These are phyloP conservation scores for Lichtheimia hyalospora DNA, from an alignment of 371 early-diverging fungal species.

Conservation along the genomic window DNA sequence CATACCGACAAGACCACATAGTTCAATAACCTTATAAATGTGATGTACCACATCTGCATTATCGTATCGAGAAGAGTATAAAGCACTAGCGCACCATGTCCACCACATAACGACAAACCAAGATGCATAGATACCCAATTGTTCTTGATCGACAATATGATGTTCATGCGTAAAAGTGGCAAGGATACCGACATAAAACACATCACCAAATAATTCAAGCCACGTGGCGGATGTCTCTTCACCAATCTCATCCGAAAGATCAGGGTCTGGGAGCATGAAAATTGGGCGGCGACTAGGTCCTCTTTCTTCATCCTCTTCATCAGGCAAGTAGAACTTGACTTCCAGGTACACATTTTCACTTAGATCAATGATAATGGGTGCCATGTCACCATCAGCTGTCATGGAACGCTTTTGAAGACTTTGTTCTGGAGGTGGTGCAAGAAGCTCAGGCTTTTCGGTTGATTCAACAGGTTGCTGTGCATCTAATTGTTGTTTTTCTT, in stretches of 20 bases:
- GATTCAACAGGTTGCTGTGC: too few relatives aligned
- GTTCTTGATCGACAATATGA: slow-evolving; percentile 32
- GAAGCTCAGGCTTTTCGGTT: too few relatives aligned
- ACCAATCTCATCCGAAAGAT: slow-evolving; percentile 51
- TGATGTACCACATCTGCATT: slow-evolving; percentile 48
- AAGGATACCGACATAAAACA: slow-evolving; percentile 52
- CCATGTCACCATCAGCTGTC: slow-evolving; percentile 4
- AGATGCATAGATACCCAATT: slow-evolving; percentile 44
- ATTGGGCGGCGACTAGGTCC: slow-evolving; percentile 23
- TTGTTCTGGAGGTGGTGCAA: slow-evolving; percentile 2
- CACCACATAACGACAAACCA: slow-evolving; percentile 66
- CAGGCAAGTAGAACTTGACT: slow-evolving; percentile 13
- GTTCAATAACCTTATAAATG: slow-evolving; percentile 45
- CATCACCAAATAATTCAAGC: slow-evolving; percentile 48
- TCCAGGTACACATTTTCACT: slow-evolving; percentile 45
- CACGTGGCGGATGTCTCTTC: slow-evolving; percentile 47
- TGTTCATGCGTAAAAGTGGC: slow-evolving; percentile 55
- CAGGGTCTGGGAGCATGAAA: slow-evolving; percentile 45
- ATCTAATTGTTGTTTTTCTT: background rate
- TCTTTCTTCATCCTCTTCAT: slow-evolving; percentile 17
- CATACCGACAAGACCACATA: slow-evolving; percentile 50
- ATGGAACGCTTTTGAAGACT: background rate
- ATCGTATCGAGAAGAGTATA: slow-evolving; percentile 52
- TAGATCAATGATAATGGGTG: slow-evolving; percentile 29
- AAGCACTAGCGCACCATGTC: slow-evolving; percentile 60